Base-by-base conservation (phyloP, 1,284 basidiomycete genomes). In the Cerrena zonata region DNA sequence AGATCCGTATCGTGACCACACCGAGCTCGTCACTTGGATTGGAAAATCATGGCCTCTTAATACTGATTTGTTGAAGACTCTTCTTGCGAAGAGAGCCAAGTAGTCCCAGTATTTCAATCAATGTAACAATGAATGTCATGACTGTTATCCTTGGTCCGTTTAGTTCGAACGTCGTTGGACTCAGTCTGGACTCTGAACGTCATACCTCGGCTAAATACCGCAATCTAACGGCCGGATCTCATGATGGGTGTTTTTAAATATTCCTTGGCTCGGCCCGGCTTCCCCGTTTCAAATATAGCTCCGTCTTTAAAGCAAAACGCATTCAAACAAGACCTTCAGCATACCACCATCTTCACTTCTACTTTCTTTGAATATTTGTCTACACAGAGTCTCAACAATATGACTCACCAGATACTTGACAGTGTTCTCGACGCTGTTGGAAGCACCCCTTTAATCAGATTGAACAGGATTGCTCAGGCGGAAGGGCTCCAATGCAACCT, bases 401-500 rank as follows among this genome's bases (percentile, higher is more conserved):
- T 69, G 68, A 45, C 68, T 19, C 59, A 51, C 30, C 74, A 69
- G 18, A 76, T 96, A 45, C 77, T 94, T 45, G 78, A 89, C 58
- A 84, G 76, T 36, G 90, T 88, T 4, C 81, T 95, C 48, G 89
- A 82, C 43, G 91, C 90, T 13, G 84, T 98, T 22, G 94, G 94
- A 4, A 77, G 91, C 60, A 98, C 95, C 0, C 95, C 94, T 2
- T 79, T 99, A 58, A 82, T 98, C 58, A 79, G 90, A 48, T 77
- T 98, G 12, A 85, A 92, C 70, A 84, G 84, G 63, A 80, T 97
- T 36, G 86, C 90, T 4, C 68, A 76, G 37, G 75, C 78, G 34
- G 78, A 93, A 57, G 88, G 84, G 1, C 70, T 98, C 47, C 83
- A 86, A 67, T 98, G 95, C 73, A 97, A 96, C 68, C 76, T 98